phyloP scores from a whole-genome alignment of 2,329 filamentous ascomycete genomes.

The Fusarium phyllophilum region DNA sequence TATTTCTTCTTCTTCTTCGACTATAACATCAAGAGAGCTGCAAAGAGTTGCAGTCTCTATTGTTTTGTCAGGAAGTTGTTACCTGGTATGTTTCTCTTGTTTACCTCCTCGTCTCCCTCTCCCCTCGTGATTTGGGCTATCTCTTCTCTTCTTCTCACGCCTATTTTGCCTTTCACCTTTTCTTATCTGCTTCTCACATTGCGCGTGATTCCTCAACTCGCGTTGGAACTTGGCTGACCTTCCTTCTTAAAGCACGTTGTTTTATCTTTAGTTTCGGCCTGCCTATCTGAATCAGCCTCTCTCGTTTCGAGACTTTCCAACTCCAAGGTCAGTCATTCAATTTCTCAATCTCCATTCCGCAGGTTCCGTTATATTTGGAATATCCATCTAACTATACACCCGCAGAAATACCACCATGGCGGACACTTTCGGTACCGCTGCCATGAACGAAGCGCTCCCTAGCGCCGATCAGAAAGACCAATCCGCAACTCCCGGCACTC shows the following conservation, averaged over 20 bases:
- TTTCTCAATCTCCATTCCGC: neutral
- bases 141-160: neutral
- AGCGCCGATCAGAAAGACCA: neutral
- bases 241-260: neutral
- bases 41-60: constrained; percentile 23
- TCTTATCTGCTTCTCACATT: neutral
- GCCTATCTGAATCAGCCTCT: neutral
- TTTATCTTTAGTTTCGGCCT: neutral
- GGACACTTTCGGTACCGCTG: constrained; percentile 19
- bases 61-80: neutral
- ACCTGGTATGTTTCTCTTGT: constrained; percentile 8
- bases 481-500: neutral
- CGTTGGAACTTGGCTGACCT: neutral
- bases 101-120: neutral
- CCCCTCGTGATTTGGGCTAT: neutral
- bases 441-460: constrained; percentile 16
- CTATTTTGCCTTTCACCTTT: neutral
- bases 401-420: constrained; percentile 10
- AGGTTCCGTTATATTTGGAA: neutral
- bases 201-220: neutral
- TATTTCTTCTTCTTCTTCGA: neutral
- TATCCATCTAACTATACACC: neutral
- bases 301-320: neutral
- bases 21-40: constrained; percentile 17
- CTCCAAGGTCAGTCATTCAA: neutral